Percentiles rank a stretch among this genome's conserved stretches.
Evolutionary conservation across 441 rosid species (phyloP).

Genomic region (Euphorbia celastroides): DNA sequence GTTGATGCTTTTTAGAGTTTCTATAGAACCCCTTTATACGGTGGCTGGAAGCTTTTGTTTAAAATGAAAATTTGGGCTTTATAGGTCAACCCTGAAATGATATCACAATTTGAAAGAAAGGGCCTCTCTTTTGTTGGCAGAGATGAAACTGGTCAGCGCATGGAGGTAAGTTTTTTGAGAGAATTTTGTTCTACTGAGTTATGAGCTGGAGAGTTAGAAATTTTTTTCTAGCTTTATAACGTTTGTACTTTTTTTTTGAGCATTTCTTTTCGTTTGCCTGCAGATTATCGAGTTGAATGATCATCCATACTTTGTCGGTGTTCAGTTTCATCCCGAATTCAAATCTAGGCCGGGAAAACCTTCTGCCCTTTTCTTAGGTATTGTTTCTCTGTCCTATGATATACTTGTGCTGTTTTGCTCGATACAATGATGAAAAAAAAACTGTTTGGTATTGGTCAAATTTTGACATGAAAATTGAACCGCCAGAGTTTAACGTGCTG

Average conservation of each 20-base stretch:
- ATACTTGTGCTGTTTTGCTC: too few relatives aligned
- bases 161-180: conserved; percentile 56
- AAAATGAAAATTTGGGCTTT: conserved; percentile 2
- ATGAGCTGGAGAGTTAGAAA: background rate
- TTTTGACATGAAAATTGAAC: too few relatives aligned
- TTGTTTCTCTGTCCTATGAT: background rate
- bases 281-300: conserved; percentile 63
- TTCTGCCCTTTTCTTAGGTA: conserved; percentile 80
- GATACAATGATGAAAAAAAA: too few relatives aligned
- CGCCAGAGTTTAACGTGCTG: background rate
- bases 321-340: conserved; percentile 92
- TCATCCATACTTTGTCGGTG: conserved; percentile 84
- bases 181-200: background rate
- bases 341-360: conserved; percentile 94
- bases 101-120: conserved; percentile 55
- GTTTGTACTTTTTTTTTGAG: conserved; percentile 5
- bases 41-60: background rate
- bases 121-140: conserved; percentile 80
- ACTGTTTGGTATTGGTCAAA: too few relatives aligned
- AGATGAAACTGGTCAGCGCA: conserved; percentile 74
- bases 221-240: background rate
- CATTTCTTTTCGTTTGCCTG: conserved; percentile 21
- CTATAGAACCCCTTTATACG: background rate
- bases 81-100: conserved; percentile 82
- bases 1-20: too few relatives aligned